Evolutionary conservation across 2,329 filamentous ascomycete species (phyloP).

Genomic region (Xylariaceae sp.): DNA sequence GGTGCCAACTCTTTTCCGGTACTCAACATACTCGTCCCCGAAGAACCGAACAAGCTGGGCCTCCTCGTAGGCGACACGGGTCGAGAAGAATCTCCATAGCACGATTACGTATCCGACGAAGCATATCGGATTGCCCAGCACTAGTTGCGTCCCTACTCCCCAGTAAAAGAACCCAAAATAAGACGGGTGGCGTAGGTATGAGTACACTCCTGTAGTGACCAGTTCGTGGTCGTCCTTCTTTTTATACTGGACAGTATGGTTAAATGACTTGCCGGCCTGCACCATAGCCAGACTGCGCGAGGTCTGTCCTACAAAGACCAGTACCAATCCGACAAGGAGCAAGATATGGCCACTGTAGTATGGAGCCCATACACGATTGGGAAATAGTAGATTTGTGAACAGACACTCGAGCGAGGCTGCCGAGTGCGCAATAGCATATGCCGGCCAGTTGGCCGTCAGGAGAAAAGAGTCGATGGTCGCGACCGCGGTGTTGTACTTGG

Average conservation of each 20-base stretch:
- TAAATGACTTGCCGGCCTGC: slow-evolving; percentile 86
- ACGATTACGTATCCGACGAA: slow-evolving; percentile 67
- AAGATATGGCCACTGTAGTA: slow-evolving; percentile 39
- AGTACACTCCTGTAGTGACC: slow-evolving; percentile 80
- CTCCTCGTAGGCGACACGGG: slow-evolving; percentile 74
- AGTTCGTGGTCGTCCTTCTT: slow-evolving; percentile 66
- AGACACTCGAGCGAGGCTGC: slow-evolving; percentile 70
- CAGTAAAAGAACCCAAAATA: slow-evolving; percentile 99
- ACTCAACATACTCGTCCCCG: slow-evolving; percentile 71
- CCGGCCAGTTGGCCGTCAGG: slow-evolving; percentile 74
- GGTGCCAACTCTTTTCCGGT: slow-evolving; percentile 64
- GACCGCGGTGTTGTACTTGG: slow-evolving; percentile 70
- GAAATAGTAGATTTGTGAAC: slow-evolving; percentile 53
- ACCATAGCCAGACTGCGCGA: slow-evolving; percentile 81
- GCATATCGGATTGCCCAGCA: slow-evolving; percentile 79
- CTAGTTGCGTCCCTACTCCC: slow-evolving; percentile 88
- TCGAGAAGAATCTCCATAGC: slow-evolving; percentile 79
- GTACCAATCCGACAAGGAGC: slow-evolving; percentile 52
- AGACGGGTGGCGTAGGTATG: slow-evolving; percentile 71
- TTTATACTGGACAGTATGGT: slow-evolving; percentile 73
- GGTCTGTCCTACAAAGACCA: slow-evolving; percentile 66
- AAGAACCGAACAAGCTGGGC: slow-evolving; percentile 74
- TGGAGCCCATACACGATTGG: slow-evolving; percentile 43
- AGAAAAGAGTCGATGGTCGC: slow-evolving; percentile 74
- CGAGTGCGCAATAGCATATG: slow-evolving; percentile 77